Evolutionary conservation across 2,329 filamentous ascomycete genomes (phyloP), one percentile per base, ranked within the genome.

Genomic region (Cladosporium halotolerans): DNA sequence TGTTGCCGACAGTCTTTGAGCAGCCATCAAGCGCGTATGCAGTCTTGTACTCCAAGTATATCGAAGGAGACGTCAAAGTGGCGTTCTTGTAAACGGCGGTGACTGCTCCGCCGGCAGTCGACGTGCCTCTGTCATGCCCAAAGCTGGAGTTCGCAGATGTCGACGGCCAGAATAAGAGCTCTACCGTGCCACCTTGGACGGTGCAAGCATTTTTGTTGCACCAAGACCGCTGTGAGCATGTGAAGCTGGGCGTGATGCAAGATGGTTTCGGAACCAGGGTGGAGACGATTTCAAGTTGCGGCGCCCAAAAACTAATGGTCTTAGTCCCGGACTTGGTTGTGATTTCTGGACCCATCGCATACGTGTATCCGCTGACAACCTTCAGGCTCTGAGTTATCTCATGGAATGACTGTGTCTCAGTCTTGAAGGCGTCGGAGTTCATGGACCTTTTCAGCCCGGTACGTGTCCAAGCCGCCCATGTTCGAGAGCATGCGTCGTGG

Each of bases 21-120:
- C 58, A 62, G 34, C 43, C 43, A 42, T 62, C 41, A 11, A 43
- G 39, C 1, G 60, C 58, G 43, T 57, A 62, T 6, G 59, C 60
- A 9, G 60, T 56, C n/a, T 59, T 34, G 47, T 58, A 60, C 3
- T 54, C 47, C 19, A 62, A 56, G 45, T 61, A 61, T 8, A 61
- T 55, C n/a, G 57, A 56, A 6, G 55, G 53, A 10, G 59, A 62
- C 18, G 58, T 62, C 16, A 62, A 34, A 31, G 56, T 59, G 13
- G 33, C 41, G 33, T 57, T 58, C 28, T 57, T 46, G 52, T 56
- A 61, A 4, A 58, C 33, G 13, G 53, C 52, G 9, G 59, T 57
- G 18, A 54, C 54, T 16, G 50, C 28, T 33, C n/a, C 14, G 4
- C 23, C n/a, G 34, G 32, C 9, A 46, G 9, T 23, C 6, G 16